Evolutionary conservation across 257 asterid genomes (phyloP).

Genomic region (Capsicum baccatum): DNA sequence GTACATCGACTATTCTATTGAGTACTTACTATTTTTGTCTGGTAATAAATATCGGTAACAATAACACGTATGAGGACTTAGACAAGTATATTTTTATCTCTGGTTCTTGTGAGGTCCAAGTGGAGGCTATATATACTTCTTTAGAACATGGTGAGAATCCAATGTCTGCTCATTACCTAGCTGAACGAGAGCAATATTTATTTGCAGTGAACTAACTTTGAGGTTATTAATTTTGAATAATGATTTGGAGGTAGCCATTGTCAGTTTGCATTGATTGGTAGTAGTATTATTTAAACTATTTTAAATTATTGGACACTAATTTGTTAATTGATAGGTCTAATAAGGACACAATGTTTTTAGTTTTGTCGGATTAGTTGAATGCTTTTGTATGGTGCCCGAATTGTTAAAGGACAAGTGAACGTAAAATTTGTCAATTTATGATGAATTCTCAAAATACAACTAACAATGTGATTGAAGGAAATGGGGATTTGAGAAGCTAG

Average conservation of each 20-base stretch:
- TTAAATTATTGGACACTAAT: neutral
- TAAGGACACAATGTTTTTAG: neutral
- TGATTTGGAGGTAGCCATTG: neutral
- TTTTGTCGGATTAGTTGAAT: neutral
- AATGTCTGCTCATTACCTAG: neutral
- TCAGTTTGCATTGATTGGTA: slow-evolving; percentile 3
- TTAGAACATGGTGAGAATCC: neutral
- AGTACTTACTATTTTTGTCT: fast-evolving
- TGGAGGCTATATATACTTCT: slow-evolving; percentile 30
- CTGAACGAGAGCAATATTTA: neutral
- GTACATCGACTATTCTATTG: neutral
- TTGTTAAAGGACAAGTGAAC: neutral
- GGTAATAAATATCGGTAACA: neutral
- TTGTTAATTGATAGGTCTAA: neutral
- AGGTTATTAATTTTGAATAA: neutral
- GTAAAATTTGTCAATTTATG: neutral
- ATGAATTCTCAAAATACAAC: neutral
- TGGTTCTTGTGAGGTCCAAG: slow-evolving; percentile 26
- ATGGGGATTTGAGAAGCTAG: slow-evolving; percentile 93
- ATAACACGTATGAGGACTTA: neutral
- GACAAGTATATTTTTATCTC: neutral
- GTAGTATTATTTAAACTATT: neutral
- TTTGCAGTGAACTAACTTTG: neutral
- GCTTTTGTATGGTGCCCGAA: neutral
- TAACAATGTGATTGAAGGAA: slow-evolving; percentile 43